Evolutionary conservation across 148 eudicot species (phyloP).

Genomic region (Rhododendron williamsianum): DNA sequence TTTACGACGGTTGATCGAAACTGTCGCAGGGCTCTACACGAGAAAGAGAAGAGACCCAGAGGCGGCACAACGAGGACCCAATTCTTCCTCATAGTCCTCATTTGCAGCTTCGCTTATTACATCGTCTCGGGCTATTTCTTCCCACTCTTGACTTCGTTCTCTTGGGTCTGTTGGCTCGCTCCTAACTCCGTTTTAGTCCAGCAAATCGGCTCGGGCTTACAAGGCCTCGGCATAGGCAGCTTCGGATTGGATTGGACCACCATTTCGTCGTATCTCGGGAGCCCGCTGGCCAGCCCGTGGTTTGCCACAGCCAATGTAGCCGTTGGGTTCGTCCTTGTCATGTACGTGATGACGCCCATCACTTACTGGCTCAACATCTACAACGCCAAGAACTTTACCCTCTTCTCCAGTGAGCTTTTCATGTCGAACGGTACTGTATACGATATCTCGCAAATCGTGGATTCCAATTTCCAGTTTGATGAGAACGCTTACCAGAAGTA

Average conservation of each 20-base stretch:
- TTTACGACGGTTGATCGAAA: background rate
- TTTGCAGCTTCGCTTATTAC: slow-evolving; percentile 42
- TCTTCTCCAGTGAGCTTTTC: slow-evolving; percentile 40
- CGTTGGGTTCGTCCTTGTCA: slow-evolving; percentile 33
- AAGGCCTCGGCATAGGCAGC: slow-evolving; percentile 54
- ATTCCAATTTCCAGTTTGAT: slow-evolving; percentile 43
- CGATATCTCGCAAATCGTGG: slow-evolving; percentile 34
- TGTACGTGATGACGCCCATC: slow-evolving; percentile 54
- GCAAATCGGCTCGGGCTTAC: slow-evolving; percentile 57
- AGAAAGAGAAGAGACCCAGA: slow-evolving; percentile 46
- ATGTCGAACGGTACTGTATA: slow-evolving; percentile 37
- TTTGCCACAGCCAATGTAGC: slow-evolving; percentile 65
- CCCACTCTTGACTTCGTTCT: slow-evolving; percentile 35
- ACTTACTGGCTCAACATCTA: slow-evolving; percentile 40
- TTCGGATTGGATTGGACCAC: slow-evolving; percentile 59
- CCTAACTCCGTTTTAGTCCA: slow-evolving; percentile 46
- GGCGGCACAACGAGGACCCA: slow-evolving; percentile 47
- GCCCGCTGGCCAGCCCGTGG: slow-evolving; percentile 76
- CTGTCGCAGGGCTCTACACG: slow-evolving; percentile 60
- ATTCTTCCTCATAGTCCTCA: slow-evolving; percentile 46
- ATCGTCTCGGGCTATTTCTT: slow-evolving; percentile 53
- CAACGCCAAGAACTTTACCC: slow-evolving; percentile 57
- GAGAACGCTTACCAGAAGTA: slow-evolving; percentile 33
- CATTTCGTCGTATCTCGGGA: slow-evolving; percentile 50
- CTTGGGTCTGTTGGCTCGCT: slow-evolving; percentile 69